phyloP scores from a whole-genome alignment of 23 red algal species.

The Gracilaria caudata region DNA sequence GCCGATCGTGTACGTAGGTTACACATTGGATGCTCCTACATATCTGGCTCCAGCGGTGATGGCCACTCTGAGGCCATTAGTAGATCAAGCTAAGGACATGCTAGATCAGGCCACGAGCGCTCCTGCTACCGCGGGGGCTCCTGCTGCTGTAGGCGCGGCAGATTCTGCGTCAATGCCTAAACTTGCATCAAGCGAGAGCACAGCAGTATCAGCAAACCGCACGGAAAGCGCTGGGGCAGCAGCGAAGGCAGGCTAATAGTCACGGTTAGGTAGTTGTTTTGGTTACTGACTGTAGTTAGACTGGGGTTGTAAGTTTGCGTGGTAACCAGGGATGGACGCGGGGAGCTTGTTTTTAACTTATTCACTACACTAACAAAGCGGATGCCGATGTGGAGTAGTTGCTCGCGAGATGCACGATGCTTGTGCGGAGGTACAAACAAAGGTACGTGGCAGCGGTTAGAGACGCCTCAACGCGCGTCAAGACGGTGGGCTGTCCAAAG shows the following conservation, averaged over 20 bases:
- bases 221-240: not conserved
- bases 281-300: not conserved
- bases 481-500: too few relatives aligned
- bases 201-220: not conserved
- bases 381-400: not conserved
- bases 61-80: slow-evolving; percentile 50
- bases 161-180: too few relatives aligned
- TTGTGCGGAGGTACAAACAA: not conserved
- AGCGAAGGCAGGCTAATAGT: not conserved
- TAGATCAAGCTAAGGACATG: slow-evolving; percentile 55
- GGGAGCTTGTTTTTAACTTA: not conserved
- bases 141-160: not conserved
- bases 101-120: slow-evolving; percentile 15
- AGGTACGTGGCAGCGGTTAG: too few relatives aligned
- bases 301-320: slow-evolving; percentile 3
- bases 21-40: slow-evolving; percentile 44
- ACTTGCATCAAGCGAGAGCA: slow-evolving; percentile 5
- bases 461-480: not conserved
- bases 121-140: not conserved
- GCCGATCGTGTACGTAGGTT: slow-evolving; percentile 67
- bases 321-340: not conserved
- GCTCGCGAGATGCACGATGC: not conserved
- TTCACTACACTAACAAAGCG: slow-evolving; percentile 21
- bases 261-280: not conserved
- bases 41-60: slow-evolving; percentile 46